Evolutionary conservation across 225 moss, liverwort and hornwort species (phyloP), one percentile per base, ranked within the genome.

Genomic region (Lunularia cruciata): DNA sequence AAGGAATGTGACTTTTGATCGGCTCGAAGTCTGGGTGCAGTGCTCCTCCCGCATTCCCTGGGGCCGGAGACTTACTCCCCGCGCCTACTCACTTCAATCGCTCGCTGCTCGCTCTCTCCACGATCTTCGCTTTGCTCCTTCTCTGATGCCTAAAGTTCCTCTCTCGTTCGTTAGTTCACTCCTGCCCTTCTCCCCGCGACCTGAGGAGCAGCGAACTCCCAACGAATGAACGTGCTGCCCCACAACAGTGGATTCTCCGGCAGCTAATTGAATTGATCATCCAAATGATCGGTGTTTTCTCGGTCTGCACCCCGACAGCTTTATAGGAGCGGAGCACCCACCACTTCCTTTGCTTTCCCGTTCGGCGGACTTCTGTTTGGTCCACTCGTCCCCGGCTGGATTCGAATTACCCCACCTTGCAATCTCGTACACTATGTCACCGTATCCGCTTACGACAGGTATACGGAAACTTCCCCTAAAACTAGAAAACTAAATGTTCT

Each of bases 171-270:
- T n/a, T 7, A n/a, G 19, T 48, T 2, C n/a, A 58, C 61, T 61
- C 12, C 39, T 12, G 12, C 61, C 13, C 61, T 26, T 40, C n/a
- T n/a, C 26, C 25, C 3, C 38, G 3, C 20, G 22, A 38, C 23
- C 39, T 40, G 13, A 54, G 27, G 6, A 54, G 54, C 54, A 12
- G 15, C 36, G 19, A 23, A 22, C n/a, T 51, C 43, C 43, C 37
- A 9, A 37, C 37, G 60, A 61, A 61, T 40, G 60, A 61, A 61
- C 61, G 39, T 61, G 61, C 61, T 23, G 10, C 36, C 38, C 61
- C 39, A 12, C n/a, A 40, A 61, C 0, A 35, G 16, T 6, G 43
- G 43, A 43, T 43, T 43, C 43, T 43, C 43, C 43, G 11, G 43
- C 43, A 10, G 43, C 43, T 43, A 6, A 43, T 43, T 16, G 43